Percentiles rank a stretch among this genome's conserved stretches.
Evolutionary conservation across 805 yeast genomes (phyloP).

Genomic region (Wickerhamomyces bisporus): DNA sequence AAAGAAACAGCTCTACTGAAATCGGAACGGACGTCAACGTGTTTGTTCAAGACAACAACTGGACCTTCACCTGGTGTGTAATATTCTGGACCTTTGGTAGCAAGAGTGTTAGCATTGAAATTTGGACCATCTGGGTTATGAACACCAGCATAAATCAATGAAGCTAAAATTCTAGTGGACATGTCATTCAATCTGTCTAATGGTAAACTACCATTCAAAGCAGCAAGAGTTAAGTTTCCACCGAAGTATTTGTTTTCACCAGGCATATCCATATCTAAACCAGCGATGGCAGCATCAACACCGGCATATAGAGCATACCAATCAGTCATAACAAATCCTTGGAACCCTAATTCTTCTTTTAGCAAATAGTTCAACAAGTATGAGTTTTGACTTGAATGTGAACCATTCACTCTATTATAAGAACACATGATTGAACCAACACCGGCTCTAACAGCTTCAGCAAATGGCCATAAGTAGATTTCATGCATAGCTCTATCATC

Average conservation of each 20-base stretch:
- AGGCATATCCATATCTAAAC: slow-evolving; percentile 59
- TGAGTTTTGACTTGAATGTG: slow-evolving; percentile 42
- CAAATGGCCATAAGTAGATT: slow-evolving; percentile 53
- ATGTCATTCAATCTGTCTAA: slow-evolving; percentile 41
- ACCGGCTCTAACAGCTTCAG: slow-evolving; percentile 43
- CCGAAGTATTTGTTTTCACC: slow-evolving; percentile 50
- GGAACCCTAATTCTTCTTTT: slow-evolving; percentile 47
- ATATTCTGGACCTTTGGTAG: slow-evolving; percentile 35
- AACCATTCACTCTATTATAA: slow-evolving; percentile 55
- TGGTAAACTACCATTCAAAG: slow-evolving; percentile 35
- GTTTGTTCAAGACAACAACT: slow-evolving; percentile 39
- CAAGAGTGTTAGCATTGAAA: slow-evolving; percentile 28
- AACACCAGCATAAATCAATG: slow-evolving; percentile 38
- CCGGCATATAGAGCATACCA: slow-evolving; percentile 51
- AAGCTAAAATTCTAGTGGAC: slow-evolving; percentile 38
- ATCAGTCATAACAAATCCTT: slow-evolving; percentile 51
- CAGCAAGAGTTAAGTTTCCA: slow-evolving; percentile 36
- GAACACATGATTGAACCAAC: slow-evolving; percentile 53
- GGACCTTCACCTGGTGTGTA: slow-evolving; percentile 30
- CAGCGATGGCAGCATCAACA: slow-evolving; percentile 42
- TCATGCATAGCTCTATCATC: slow-evolving; percentile 54
- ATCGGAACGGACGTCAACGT: slow-evolving; percentile 40
- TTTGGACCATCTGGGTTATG: slow-evolving; percentile 36
- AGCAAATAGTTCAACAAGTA: slow-evolving; percentile 38
- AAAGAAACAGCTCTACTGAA: slow-evolving; percentile 33